These are phyloP conservation scores for Monosporascus sp. DNA, from an alignment of 2,329 filamentous ascomycete genomes.

Conservation along the genomic window DNA sequence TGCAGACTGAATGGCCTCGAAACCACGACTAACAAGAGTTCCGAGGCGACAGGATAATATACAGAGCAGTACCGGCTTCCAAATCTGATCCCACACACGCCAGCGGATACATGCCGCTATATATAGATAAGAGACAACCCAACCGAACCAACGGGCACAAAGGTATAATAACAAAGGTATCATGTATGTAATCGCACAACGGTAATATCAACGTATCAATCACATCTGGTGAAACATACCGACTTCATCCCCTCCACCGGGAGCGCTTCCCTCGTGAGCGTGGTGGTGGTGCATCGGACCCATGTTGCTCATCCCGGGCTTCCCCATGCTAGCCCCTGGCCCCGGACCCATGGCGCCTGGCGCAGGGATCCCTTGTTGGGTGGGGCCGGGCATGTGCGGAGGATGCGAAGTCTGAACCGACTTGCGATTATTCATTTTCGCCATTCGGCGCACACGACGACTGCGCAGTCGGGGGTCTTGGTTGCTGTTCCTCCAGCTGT, in stretches of 20 bases:
- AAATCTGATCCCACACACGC: conserved; percentile 32
- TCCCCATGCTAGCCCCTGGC: conserved; percentile 52
- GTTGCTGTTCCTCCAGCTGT: conserved; percentile 99
- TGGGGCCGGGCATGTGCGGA: conserved; percentile 63
- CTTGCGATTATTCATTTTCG: conserved; percentile 89
- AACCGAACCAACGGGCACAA: conserved; percentile 25
- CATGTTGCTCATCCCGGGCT: conserved; percentile 63
- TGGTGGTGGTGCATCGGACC: conserved; percentile 72
- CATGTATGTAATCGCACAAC: conserved; percentile 29
- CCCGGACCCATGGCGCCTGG: conserved; percentile 58
- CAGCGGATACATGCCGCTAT: conserved; percentile 27
- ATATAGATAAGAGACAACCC: conserved; percentile 30
- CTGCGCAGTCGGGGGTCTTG: conserved; percentile 89
- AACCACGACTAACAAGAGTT: conserved; percentile 24
- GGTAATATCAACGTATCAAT: conserved; percentile 44
- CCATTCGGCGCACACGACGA: conserved; percentile 87
- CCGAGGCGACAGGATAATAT: conserved; percentile 48
- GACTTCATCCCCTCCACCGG: conserved; percentile 75
- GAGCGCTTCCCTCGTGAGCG: conserved; percentile 61
- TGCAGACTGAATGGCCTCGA: conserved; percentile 32
- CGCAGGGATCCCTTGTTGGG: conserved; percentile 59
- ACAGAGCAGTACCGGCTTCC: conserved; percentile 44
- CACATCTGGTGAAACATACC: conserved; percentile 98
- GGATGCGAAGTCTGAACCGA: conserved; percentile 56
- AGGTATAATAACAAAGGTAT: conserved; percentile 32